Evolutionary conservation across 306 rosid species (phyloP).

Genomic region (Canavalia gladiata): DNA sequence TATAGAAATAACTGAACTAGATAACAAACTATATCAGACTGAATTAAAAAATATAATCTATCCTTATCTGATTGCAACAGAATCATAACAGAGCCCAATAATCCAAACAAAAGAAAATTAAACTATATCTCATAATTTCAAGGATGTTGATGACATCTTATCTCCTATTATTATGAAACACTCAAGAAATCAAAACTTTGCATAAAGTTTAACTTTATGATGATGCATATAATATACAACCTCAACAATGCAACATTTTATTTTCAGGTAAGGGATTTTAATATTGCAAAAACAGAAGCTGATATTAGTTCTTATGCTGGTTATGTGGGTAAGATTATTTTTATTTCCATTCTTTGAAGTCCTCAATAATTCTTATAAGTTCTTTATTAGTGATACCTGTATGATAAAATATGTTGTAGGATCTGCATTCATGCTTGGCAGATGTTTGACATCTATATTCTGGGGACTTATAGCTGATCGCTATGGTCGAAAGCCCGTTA

Average conservation of each 20-base stretch:
- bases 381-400: slow-evolving; percentile 30
- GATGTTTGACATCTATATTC: slow-evolving; percentile 73
- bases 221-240: background rate
- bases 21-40: no score
- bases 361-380: background rate
- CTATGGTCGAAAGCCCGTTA: slow-evolving; percentile 85
- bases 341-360: background rate
- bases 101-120: no score
- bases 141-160: no score
- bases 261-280: slow-evolving; percentile 79
- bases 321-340: slow-evolving; percentile 69
- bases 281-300: slow-evolving; percentile 76
- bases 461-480: slow-evolving; percentile 94
- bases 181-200: slow-evolving; percentile 1
- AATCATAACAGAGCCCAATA: no score
- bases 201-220: background rate
- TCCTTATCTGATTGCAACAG: no score
- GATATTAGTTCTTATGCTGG: slow-evolving; percentile 89
- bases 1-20: no score
- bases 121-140: no score
- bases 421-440: slow-evolving; percentile 84
- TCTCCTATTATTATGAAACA: no score
- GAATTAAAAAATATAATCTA: no score
- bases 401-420: slow-evolving; percentile 58
- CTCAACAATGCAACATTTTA: slow-evolving; percentile 27